Evolutionary conservation across 257 asterid genomes (phyloP).

Genomic region (Coffea eugenioides): DNA sequence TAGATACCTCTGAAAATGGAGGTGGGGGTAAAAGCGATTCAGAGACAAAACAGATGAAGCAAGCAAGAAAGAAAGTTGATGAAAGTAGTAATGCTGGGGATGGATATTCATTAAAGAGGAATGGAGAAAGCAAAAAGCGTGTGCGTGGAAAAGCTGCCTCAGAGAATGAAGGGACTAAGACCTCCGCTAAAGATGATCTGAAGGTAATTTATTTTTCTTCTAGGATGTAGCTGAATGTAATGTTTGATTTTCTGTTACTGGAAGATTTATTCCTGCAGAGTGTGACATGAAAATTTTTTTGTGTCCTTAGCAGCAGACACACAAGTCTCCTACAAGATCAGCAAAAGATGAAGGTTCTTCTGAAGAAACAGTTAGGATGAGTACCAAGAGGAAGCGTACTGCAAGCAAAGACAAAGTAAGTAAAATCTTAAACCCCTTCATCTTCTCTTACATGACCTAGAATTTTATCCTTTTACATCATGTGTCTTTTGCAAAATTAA

Average conservation of each 20-base stretch:
- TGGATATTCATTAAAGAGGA: constrained; percentile 40
- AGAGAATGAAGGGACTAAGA: constrained; percentile 41
- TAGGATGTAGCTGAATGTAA: background rate
- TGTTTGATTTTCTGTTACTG: constrained; percentile 17
- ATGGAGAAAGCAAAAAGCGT: constrained; percentile 45
- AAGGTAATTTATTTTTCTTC: constrained; percentile 35
- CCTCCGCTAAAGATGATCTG: constrained; percentile 42
- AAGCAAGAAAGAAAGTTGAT: constrained; percentile 18
- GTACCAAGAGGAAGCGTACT: constrained; percentile 64
- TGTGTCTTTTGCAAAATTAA: background rate
- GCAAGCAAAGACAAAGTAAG: constrained; percentile 58
- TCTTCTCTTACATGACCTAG: background rate
- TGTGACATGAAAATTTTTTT: constrained; percentile 16
- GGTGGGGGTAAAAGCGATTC: constrained; percentile 49
- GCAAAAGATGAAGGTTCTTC: constrained; percentile 37
- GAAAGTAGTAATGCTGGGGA: constrained; percentile 23
- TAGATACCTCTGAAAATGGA: constrained; percentile 38
- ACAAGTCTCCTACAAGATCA: constrained; percentile 51
- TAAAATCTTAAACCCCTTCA: background rate
- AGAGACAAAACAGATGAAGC: constrained; percentile 19
- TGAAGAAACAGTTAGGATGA: constrained; percentile 52
- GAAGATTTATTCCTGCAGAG: constrained; percentile 3
- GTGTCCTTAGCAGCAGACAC: constrained; percentile 36
- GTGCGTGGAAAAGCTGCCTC: constrained; percentile 45
- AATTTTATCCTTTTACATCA: background rate